Base-by-base conservation (phyloP, 2,329 filamentous ascomycete species). In the Myriangium duriaei region DNA sequence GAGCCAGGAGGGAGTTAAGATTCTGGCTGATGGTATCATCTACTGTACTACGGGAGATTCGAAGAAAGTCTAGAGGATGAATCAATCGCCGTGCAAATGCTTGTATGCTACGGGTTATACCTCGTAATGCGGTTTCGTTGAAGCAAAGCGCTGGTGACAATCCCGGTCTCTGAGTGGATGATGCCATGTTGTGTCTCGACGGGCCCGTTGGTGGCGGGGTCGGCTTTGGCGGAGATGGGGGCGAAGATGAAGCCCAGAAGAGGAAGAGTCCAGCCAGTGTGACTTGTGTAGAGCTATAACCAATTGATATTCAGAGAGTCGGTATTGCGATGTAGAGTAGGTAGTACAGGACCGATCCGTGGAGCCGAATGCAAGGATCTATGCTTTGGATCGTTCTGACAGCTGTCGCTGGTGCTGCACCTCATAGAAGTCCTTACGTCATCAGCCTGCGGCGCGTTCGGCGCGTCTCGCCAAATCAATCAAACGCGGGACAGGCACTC, bases 21-120 rank as follows among this genome's bases (percentile, higher is more conserved):
- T 92, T 88, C 54, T 94, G 87, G 1, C 77, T 76, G 53, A 98
- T 96, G 31, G 82, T 85, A 61, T 98, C 91, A 61, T 98, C 91
- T 52, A 95, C 79, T 33, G 81, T 75, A 37, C 75, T 70, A 46
- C 91, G 77, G 7, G 88, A 95, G 47, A 91, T 61, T 28, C 86
- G 81, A 14, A 98, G 72, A 58, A 98, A 98, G 58, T 94, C 91
- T 94, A 26, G 21, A 7, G 21, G 7, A 7, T 26, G 21, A n/a
- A n/a, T n/a, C n/a, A n/a, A n/a, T n/a, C n/a, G n/a, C n/a, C n/a
- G n/a, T n/a, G n/a, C n/a, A n/a, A n/a, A n/a, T n/a, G n/a, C n/a
- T n/a, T n/a, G n/a, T n/a, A n/a, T n/a, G n/a, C n/a, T n/a, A n/a
- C n/a, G n/a, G n/a, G n/a, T n/a, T 48, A 37, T 55, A 68, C 65